Evolutionary conservation across 306 rosid species (phyloP), one percentile per base, ranked within the genome.

Genomic region (Citrullus amarus): DNA sequence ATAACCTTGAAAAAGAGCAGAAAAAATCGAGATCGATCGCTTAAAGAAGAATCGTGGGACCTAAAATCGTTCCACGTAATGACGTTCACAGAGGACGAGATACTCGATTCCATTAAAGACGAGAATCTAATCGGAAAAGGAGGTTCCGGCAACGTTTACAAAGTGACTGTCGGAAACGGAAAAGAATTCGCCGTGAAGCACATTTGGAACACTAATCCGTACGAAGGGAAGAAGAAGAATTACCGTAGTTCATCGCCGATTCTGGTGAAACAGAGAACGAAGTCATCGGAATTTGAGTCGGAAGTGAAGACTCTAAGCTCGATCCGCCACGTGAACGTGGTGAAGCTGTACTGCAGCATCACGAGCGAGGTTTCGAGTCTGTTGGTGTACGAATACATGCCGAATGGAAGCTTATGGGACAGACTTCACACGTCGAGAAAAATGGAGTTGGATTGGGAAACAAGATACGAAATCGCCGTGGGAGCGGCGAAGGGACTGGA

Each of bases 401-500:
- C 93, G 0, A 92, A 96, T 51, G 98, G 99, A 22, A 89, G 97
- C 76, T 80, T 96, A 78, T 96, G 99, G 99, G 99, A 96, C 53
- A 72, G 83, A 82, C 92, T 96, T 68, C 98, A 92, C 80, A 74
- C 82, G 6, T 70, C 84, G 51, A 77, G 30, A 63, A 96, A 96
- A 81, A 81, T 82, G 89, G 90, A 89, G 87, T 96, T 96, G 54
- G 99, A 96, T 76, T 96, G 99, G 99, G 93, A 91, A 9, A 80
- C 90, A 0, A 87, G 99, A 80, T 86, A 92, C 13, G 97, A 91
- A 76, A 90, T 96, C 8, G 96, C 98, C 0, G 88, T 90, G 0
- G 99, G 99, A 0, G 92, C 96, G 2, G 98, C 98, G 11, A 96
- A 86, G 76, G 99, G 99, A n/a, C 77, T 96, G 79, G 99, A 91